A percentile compares a stretch with the other conserved stretches of the same genome.
These are phyloP conservation scores for Casuarina glauca DNA, from an alignment of 306 rosid genomes.

Conservation along the genomic window DNA sequence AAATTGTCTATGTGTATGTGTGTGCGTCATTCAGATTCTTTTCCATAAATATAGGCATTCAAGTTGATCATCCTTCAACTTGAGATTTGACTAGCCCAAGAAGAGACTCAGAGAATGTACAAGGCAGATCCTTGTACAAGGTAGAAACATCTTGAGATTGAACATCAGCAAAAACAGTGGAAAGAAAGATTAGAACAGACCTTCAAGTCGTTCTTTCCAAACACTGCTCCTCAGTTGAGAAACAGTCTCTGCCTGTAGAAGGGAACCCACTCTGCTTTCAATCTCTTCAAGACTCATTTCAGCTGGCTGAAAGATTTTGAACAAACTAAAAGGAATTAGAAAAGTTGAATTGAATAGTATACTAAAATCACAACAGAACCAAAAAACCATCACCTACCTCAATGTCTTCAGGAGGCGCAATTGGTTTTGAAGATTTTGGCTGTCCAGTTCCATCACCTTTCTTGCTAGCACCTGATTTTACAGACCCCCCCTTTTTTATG, in stretches of 20 bases:
- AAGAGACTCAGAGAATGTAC: conserved; percentile 3
- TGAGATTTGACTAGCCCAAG: not conserved
- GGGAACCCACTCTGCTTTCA: conserved; percentile 85
- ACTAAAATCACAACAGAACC: conserved; percentile 19
- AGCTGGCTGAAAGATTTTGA: conserved; percentile 58
- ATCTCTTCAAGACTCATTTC: conserved; percentile 99
- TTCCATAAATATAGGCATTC: not conserved
- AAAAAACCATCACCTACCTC: conserved; percentile 56
- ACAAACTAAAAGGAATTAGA: conserved; percentile 12
- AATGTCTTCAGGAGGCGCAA: conserved; percentile 81
- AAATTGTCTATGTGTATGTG: no score
- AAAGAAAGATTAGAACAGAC: conserved; percentile 39
- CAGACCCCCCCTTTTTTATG: conserved; percentile 65
- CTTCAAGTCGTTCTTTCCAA: conserved; percentile 99
- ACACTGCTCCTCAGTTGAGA: conserved; percentile 77
- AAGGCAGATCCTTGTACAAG: not conserved
- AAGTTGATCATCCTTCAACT: not conserved
- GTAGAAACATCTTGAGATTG: not conserved
- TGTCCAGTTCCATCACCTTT: conserved; percentile 74
- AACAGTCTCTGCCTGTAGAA: conserved; percentile 71
- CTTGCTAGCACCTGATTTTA: conserved; percentile 58
- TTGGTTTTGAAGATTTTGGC: conserved; percentile 51
- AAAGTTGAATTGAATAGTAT: not conserved
- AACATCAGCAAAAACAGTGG: conserved; percentile 5
- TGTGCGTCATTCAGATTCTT: not conserved